Percentiles rank a stretch among this genome's conserved stretches.
phyloP scores from a whole-genome alignment of 345 rosid species.

The Bruguiera gymnorhiza region DNA sequence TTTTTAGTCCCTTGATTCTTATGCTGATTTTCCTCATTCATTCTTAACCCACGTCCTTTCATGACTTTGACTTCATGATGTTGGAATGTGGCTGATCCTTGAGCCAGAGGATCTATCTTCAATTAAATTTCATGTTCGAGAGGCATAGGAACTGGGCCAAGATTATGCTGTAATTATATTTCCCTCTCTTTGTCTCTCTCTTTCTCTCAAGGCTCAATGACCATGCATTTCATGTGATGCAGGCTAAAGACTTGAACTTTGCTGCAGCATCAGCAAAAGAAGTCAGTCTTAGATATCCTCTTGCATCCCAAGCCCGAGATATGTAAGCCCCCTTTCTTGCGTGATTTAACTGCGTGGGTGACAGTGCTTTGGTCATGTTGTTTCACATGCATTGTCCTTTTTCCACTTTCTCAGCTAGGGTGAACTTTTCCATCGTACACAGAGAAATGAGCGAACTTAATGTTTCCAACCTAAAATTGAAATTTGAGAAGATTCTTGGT shows the following conservation, averaged over 20 bases:
- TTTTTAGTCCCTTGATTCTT: constrained; percentile 7
- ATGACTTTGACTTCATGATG: too few species aligned
- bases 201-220: background rate
- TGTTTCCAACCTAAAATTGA: background rate
- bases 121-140: too few species aligned
- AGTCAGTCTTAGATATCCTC: constrained; percentile 45
- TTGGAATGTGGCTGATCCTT: too few species aligned
- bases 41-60: too few species aligned
- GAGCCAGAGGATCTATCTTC: too few species aligned
- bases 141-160: too few species aligned
- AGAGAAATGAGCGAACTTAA: too few species aligned
- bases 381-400: background rate
- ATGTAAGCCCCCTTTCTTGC: constrained; percentile 51
- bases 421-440: background rate
- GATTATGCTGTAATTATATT: background rate
- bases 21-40: too few species aligned
- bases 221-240: constrained; percentile 21
- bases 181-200: background rate
- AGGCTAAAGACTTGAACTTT: constrained; percentile 84
- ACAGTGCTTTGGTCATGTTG: background rate
- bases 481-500: too few species aligned
- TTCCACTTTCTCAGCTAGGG: too few species aligned
- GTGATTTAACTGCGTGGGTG: background rate
- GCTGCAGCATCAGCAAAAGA: constrained; percentile 67
- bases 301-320: constrained; percentile 54